A percentile compares a stretch with the other conserved stretches of the same genome.
Evolutionary conservation across 1,139 yeast genomes (phyloP).

Genomic region (Chernovozyma sophiae-reginae): DNA sequence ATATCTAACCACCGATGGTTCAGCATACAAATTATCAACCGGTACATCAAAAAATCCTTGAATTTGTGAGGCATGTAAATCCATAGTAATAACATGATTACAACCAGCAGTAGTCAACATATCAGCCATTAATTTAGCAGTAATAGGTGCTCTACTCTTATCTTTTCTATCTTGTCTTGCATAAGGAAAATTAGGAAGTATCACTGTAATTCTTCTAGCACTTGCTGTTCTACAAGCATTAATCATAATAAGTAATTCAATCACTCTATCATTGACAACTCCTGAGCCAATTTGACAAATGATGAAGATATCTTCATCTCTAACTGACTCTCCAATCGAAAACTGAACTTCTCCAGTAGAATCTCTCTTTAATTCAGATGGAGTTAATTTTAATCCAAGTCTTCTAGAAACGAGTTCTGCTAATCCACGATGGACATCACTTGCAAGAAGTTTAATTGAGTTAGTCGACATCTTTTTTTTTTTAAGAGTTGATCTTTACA

Average conservation of each 20-base stretch:
- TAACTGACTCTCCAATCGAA: constrained; percentile 68
- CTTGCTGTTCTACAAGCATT: constrained; percentile 79
- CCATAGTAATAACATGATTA: constrained; percentile 79
- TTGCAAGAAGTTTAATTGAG: constrained; percentile 83
- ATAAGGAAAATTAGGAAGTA: constrained; percentile 76
- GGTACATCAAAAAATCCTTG: constrained; percentile 82
- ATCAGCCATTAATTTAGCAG: constrained; percentile 76
- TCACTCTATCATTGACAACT: constrained; percentile 62
- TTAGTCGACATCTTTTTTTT: constrained; percentile 85
- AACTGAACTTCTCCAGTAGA: constrained; percentile 71
- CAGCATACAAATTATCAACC: constrained; percentile 78
- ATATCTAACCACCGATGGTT: constrained; percentile 69
- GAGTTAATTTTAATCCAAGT: constrained; percentile 58
- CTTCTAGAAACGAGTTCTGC: constrained; percentile 70
- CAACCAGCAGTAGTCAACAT: constrained; percentile 77
- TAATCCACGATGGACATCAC: constrained; percentile 87
- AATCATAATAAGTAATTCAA: constrained; percentile 68
- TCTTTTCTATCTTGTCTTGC: constrained; percentile 84
- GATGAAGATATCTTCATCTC: constrained; percentile 76
- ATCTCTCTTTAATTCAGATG: constrained; percentile 65
- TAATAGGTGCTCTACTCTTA: constrained; percentile 76
- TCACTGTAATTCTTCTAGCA: constrained; percentile 75
- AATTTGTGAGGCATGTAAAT: constrained; percentile 78
- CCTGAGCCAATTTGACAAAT: constrained; percentile 68
- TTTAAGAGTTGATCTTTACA: too few relatives aligned